Evolutionary conservation across 192 early-diverging fungal genomes (phyloP), one percentile per base, ranked within the genome.

Genomic region (Dissophora ornata): DNA sequence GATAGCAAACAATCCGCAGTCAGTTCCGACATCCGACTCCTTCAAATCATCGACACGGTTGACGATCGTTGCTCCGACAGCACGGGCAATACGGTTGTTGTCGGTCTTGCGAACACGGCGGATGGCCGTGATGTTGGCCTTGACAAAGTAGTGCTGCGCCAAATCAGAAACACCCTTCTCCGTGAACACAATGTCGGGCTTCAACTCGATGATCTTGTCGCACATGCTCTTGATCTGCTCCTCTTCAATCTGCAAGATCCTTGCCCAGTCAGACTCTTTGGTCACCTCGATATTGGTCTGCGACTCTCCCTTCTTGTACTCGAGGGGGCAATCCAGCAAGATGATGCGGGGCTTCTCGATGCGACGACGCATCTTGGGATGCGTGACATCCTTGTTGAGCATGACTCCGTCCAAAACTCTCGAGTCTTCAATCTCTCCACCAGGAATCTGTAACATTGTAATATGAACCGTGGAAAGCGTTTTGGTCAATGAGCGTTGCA

Each of bases 221-320:
- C 96, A 97, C 87, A 99, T 90, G 67, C 84, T 80, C 88, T 96
- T 96, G 83, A 99, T 86, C 84, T 99, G 98, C 84, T 99, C 97
- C 86, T 99, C 98, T 84, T 99, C 98, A 67, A 99, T 99, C 82
- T 98, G 90, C 73, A 99, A 82, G 45, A 99, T 88, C 29, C 98
- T 87, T 58, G 92, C 85, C 98, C 98, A 99, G 83, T 99, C 96
- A 29, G 89, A 85, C 79, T 99, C 98, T 81, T 97, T 94, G 60
- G 92, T 92, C 56, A 99, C 94, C 82, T 99, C 98, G 71, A 98
- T 96, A 77, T 96, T 94, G 29, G 98, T 99, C 84, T 99, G 98
- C 41, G 95, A 98, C 83, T 98, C 98, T 58, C 98, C 98, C 90
- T 99, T 99, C 85, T 99, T 99, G 92, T 99, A 99, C 82, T 98